phyloP scores from a whole-genome alignment of 2,329 filamentous ascomycete genomes.

The Botrytis squamosa region DNA sequence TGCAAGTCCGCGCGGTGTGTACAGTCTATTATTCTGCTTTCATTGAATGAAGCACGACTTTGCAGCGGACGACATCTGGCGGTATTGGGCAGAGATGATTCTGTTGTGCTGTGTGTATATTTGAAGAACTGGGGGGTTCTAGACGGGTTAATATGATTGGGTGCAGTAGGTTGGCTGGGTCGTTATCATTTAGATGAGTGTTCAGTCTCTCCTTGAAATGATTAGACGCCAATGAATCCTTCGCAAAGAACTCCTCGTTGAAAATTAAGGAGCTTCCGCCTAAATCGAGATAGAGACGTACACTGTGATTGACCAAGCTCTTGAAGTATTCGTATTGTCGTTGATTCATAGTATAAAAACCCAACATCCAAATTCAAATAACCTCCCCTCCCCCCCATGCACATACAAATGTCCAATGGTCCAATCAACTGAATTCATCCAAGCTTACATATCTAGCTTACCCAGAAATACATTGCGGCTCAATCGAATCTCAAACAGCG shows the following conservation, averaged over 20 bases:
- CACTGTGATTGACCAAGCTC: background rate
- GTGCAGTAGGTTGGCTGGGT: background rate
- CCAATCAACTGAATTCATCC: background rate
- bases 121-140: background rate
- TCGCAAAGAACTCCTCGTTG: background rate
- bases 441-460: background rate
- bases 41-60: background rate
- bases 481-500: background rate
- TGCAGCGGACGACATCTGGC: background rate
- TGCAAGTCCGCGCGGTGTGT: background rate
- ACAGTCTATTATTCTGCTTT: background rate
- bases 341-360: background rate
- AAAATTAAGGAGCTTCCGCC: background rate
- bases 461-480: background rate
- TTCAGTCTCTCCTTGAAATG: background rate
- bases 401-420: background rate
- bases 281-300: background rate
- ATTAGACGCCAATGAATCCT: background rate
- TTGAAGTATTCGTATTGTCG: background rate
- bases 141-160: no score
- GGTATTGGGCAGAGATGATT: background rate
- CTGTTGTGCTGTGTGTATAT: background rate
- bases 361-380: background rate
- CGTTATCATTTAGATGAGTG: background rate
- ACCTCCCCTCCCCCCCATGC: background rate